Percentiles rank a stretch among this genome's conserved stretches.
These are phyloP conservation scores for Diplotaxis tenuifolia DNA, from an alignment of 345 rosid genomes.

Conservation along the genomic window DNA sequence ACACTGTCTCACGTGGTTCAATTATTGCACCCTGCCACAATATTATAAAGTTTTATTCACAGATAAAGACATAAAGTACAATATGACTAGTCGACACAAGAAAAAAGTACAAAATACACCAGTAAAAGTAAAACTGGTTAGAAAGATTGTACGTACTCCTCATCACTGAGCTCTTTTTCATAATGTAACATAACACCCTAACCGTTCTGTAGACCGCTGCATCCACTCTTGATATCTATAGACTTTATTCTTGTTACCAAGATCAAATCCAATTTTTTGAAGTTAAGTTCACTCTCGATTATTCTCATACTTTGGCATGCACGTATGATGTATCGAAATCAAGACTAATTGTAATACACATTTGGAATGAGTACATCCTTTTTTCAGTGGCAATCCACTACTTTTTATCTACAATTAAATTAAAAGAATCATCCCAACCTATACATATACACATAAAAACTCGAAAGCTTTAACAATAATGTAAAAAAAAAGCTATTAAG, in stretches of 20 bases:
- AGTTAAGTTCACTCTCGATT: background rate
- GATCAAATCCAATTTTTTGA: background rate
- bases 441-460: background rate
- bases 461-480: background rate
- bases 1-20: constrained; percentile 27
- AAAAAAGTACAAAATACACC: background rate
- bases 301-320: background rate
- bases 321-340: too few species aligned
- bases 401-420: background rate
- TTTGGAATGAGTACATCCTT: background rate
- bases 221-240: background rate
- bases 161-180: background rate
- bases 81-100: constrained; percentile 3
- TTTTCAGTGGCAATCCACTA: background rate
- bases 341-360: background rate
- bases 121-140: background rate
- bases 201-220: background rate
- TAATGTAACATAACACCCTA: background rate
- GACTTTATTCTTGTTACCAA: background rate
- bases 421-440: background rate
- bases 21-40: constrained; percentile 26
- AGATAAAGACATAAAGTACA: constrained; percentile 1
- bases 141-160: background rate
- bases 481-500: background rate
- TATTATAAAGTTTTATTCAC: background rate